A percentile compares a stretch with the other conserved stretches of the same genome.
These are phyloP conservation scores for Diaporthe sp. DNA, from an alignment of 2,329 filamentous ascomycete species.

Conservation along the genomic window DNA sequence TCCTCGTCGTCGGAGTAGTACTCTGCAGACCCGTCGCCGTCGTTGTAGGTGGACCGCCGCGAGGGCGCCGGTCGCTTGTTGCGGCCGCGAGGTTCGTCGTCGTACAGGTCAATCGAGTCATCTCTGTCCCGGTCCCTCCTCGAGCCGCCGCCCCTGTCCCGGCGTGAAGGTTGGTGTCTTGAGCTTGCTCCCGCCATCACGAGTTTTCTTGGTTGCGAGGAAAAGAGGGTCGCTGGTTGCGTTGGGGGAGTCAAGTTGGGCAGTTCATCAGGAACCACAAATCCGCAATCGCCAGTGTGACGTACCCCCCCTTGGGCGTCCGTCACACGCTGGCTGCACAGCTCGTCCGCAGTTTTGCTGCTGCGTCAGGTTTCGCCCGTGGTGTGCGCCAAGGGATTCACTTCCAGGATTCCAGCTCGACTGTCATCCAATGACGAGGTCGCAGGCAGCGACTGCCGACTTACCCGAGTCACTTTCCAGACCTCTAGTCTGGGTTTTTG, in stretches of 20 bases:
- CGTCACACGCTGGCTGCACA: slow-evolving; percentile 3
- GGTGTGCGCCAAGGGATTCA: slow-evolving; percentile 26
- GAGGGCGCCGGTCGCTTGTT: slow-evolving; percentile 3
- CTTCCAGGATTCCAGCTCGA: slow-evolving; percentile 28
- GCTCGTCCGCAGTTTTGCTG: slow-evolving; percentile 1
- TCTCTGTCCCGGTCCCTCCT: slow-evolving; percentile 26
- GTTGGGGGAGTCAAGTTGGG: background rate
- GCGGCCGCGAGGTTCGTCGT: slow-evolving; percentile 25
- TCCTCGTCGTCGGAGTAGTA: slow-evolving; percentile 33
- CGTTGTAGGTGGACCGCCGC: slow-evolving; percentile 32
- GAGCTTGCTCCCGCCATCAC: slow-evolving; percentile 14
- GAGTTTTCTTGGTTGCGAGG: background rate
- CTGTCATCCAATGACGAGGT: slow-evolving; percentile 10
- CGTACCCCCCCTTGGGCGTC: slow-evolving; percentile 11
- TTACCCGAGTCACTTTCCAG: slow-evolving; percentile 18
- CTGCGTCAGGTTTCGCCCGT: slow-evolving; percentile 12
- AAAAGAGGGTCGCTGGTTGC: background rate
- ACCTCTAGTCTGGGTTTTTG: background rate
- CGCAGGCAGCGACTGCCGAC: background rate
- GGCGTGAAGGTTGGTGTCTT: slow-evolving; percentile 24
- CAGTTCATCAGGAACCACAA: background rate
- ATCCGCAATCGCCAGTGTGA: background rate
- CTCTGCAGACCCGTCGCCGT: slow-evolving; percentile 32
- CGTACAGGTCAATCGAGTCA: slow-evolving; percentile 19
- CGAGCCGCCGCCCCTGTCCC: background rate